Conservation (phyloP, 78 protist species). For the Planoprotostelium fungivorum region DNA sequence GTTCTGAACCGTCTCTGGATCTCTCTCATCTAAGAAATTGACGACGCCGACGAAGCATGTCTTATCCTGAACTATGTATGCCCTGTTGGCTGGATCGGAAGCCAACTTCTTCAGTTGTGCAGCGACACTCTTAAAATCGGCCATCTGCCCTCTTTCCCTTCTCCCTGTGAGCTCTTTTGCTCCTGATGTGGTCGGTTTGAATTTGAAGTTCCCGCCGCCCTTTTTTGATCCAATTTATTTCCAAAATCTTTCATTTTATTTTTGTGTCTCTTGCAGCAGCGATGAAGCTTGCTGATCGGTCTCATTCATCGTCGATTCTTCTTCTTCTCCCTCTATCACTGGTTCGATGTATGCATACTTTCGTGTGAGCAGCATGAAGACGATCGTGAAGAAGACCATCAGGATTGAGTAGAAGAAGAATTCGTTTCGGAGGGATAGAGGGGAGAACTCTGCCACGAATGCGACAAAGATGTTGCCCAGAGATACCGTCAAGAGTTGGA, state of each 20-base stretch:
- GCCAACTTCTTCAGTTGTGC: neutral
- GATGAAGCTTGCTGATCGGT: neutral
- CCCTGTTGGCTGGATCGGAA: neutral
- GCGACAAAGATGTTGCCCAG: slow-evolving; percentile 70
- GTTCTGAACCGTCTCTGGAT: neutral
- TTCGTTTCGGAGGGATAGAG: slow-evolving; percentile 15
- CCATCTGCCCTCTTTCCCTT: neutral
- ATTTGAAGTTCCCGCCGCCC: neutral
- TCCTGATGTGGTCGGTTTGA: neutral
- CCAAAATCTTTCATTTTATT: too few species aligned
- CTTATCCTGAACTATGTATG: neutral
- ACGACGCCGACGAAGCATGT: neutral
- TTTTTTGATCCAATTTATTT: too few species aligned
- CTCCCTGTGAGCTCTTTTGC: neutral
- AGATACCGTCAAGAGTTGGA: slow-evolving; percentile 46
- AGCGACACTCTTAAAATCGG: neutral
- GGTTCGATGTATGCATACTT: neutral
- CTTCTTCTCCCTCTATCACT: neutral
- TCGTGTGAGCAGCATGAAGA: slow-evolving; percentile 26
- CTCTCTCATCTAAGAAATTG: neutral
- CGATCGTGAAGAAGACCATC: slow-evolving; percentile 16
- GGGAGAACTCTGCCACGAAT: slow-evolving; percentile 40
- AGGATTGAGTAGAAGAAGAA: slow-evolving; percentile 55
- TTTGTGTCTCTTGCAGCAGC: neutral
- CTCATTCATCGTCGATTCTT: neutral